A percentile compares a stretch with the other conserved stretches of the same genome.
Evolutionary conservation across 371 early-diverging fungal species (phyloP).

Genomic region (Apophysomyces variabilis): DNA sequence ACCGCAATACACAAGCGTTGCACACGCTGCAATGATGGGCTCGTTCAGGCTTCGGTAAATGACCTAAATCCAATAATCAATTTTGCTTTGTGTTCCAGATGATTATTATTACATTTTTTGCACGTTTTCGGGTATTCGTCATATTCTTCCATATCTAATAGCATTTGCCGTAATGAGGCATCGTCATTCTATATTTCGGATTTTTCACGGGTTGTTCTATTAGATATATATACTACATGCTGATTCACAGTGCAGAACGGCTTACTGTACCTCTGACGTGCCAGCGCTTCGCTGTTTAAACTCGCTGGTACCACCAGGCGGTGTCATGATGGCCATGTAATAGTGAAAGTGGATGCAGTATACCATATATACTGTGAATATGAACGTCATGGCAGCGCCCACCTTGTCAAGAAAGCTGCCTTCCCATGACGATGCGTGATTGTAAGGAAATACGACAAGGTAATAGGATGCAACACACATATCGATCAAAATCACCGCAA

Average conservation of each 20-base stretch:
- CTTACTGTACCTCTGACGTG: slow-evolving; percentile 16
- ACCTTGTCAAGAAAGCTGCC: slow-evolving; percentile 35
- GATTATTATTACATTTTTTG: slow-evolving; percentile 48
- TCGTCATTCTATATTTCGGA: slow-evolving; percentile 26
- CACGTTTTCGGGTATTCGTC: slow-evolving; percentile 49
- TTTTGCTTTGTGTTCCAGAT: not conserved
- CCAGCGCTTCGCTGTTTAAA: slow-evolving; percentile 16
- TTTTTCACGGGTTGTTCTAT: no score
- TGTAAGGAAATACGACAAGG: slow-evolving; percentile 54
- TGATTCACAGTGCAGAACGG: not conserved
- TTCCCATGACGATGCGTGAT: slow-evolving; percentile 31
- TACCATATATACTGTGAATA: slow-evolving; percentile 56
- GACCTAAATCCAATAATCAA: slow-evolving; percentile 37
- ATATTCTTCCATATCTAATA: slow-evolving; percentile 57
- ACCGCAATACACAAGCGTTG: slow-evolving; percentile 77
- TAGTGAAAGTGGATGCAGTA: slow-evolving; percentile 62
- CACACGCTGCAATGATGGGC: slow-evolving; percentile 94
- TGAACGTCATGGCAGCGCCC: slow-evolving; percentile 29
- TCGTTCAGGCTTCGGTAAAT: slow-evolving; percentile 84
- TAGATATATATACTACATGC: not conserved
- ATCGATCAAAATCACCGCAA: slow-evolving; percentile 57
- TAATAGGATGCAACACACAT: slow-evolving; percentile 55
- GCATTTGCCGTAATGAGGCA: slow-evolving; percentile 33
- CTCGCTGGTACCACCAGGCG: slow-evolving; percentile 52
- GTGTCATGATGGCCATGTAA: slow-evolving; percentile 62